Evolutionary conservation across 2,329 filamentous ascomycete genomes (phyloP).

Genomic region (Hypoxylon rubiginosum): DNA sequence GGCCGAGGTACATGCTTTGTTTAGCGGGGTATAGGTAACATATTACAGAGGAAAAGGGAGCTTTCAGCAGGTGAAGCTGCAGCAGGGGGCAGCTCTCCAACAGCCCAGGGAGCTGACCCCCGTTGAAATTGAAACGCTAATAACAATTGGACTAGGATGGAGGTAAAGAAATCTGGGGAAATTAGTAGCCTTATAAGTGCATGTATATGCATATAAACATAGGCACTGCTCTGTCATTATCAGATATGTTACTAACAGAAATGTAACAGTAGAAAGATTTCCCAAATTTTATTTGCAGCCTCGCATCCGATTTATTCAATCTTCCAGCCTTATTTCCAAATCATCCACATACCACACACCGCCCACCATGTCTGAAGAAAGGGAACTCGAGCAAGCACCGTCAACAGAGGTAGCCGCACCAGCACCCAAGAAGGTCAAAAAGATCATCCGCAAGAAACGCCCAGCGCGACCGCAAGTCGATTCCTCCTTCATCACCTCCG

Average conservation of each 20-base stretch:
- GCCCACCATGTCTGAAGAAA: conserved; percentile 50
- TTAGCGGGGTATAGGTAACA: conserved; percentile 28
- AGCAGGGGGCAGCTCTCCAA: conserved; percentile 2
- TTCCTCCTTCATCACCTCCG: conserved; percentile 82
- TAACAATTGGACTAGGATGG: neutral
- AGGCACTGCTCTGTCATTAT: conserved; percentile 3
- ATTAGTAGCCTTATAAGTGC: conserved; percentile 6
- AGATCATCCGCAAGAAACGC: conserved; percentile 87
- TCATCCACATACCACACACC: conserved; percentile 11
- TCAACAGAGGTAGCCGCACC: conserved; percentile 62
- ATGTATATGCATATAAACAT: conserved; percentile 4
- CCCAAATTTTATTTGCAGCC: conserved; percentile 32
- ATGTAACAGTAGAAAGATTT: neutral
- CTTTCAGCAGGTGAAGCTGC: conserved; percentile 11
- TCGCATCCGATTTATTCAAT: conserved; percentile 23
- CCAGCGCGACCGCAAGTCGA: conserved; percentile 94
- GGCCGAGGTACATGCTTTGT: conserved; percentile 42
- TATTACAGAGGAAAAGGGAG: conserved; percentile 2
- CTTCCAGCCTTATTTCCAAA: conserved; percentile 20
- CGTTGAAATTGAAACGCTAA: conserved; percentile 6
- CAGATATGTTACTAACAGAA: conserved; percentile 19
- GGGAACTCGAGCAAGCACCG: conserved; percentile 46
- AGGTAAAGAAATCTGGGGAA: conserved; percentile 31
- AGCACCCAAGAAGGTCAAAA: conserved; percentile 79
- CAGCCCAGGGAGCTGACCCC: conserved; percentile 8